Conservation (phyloP, 768 basidiomycete species). For the Phlebiopsis gigantea region DNA sequence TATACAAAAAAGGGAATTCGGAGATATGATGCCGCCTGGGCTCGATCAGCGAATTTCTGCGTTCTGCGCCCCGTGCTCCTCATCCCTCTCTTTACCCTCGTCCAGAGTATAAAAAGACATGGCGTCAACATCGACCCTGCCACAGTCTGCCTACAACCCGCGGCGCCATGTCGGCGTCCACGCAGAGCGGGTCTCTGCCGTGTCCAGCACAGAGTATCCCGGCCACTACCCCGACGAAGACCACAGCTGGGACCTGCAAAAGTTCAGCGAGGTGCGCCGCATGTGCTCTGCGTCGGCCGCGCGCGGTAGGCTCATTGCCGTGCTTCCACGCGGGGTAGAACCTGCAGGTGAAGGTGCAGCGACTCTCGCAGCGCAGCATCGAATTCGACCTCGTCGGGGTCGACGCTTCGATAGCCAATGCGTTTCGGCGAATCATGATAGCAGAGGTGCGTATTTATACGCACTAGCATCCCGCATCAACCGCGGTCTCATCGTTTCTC, state of each 20-base stretch:
- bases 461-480: neutral
- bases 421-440: constrained; percentile 86
- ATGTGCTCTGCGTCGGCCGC: neutral
- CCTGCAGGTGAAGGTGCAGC: constrained; percentile 66
- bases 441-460: constrained; percentile 63
- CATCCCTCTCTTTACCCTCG: neutral
- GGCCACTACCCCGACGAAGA: constrained; percentile 85
- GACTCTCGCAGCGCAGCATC: constrained; percentile 76
- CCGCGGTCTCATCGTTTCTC: neutral
- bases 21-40: neutral
- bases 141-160: constrained; percentile 30
- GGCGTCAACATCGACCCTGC: constrained; percentile 22
- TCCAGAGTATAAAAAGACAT: constrained; percentile 14
- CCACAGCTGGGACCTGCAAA: constrained; percentile 73
- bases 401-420: constrained; percentile 95
- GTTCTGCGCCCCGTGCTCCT: neutral
- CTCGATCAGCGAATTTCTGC: constrained; percentile 5
- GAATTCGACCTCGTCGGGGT: constrained; percentile 96
- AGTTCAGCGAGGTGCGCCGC: constrained; percentile 67
- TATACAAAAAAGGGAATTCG: neutral
- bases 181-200: constrained; percentile 68
- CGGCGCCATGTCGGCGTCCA: constrained; percentile 60
- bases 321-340: no score
- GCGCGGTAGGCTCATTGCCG: neutral
- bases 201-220: constrained; percentile 88